Conservation (phyloP, 23 red algal species). For the Gracilariopsis chorda region DNA sequence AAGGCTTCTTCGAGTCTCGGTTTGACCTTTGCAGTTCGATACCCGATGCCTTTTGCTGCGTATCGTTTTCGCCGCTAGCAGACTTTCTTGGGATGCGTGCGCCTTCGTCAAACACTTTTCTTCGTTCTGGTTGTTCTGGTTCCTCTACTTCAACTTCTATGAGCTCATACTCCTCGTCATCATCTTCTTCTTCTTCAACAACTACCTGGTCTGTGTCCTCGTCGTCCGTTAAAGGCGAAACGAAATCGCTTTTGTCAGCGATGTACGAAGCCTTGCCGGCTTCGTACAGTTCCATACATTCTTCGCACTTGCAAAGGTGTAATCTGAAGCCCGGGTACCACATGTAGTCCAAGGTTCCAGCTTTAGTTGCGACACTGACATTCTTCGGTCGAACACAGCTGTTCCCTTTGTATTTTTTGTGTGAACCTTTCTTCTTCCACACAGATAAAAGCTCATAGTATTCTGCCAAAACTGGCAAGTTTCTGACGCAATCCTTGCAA, state of each 20-base stretch:
- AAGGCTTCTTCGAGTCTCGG: not conserved
- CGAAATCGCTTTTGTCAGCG: constrained; percentile 42
- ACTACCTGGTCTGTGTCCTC: not conserved
- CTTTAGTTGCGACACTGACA: constrained; percentile 14
- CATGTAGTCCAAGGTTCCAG: constrained; percentile 39
- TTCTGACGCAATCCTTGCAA: constrained; percentile 59
- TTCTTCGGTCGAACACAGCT: constrained; percentile 26
- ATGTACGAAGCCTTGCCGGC: not conserved
- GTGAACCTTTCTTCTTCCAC: constrained; percentile 9
- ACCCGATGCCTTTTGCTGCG: not conserved
- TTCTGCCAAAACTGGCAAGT: constrained; percentile 34
- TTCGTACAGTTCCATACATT: constrained; percentile 42
- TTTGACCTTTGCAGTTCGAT: not conserved
- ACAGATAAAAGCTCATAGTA: constrained; percentile 35
- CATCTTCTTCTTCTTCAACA: constrained; percentile 18
- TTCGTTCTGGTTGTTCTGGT: not conserved
- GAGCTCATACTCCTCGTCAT: not conserved
- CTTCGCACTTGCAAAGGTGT: constrained; percentile 31
- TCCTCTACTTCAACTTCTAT: not conserved
- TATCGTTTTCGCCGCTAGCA: not conserved
- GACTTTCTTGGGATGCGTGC: constrained; percentile 45
- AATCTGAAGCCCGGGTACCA: constrained; percentile 49
- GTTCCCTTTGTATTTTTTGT: not conserved
- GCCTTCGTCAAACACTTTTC: not conserved
- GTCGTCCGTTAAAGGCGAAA: constrained; percentile 5